phyloP scores from a whole-genome alignment of 164 flowering plant genomes.

The Vitis riparia region DNA sequence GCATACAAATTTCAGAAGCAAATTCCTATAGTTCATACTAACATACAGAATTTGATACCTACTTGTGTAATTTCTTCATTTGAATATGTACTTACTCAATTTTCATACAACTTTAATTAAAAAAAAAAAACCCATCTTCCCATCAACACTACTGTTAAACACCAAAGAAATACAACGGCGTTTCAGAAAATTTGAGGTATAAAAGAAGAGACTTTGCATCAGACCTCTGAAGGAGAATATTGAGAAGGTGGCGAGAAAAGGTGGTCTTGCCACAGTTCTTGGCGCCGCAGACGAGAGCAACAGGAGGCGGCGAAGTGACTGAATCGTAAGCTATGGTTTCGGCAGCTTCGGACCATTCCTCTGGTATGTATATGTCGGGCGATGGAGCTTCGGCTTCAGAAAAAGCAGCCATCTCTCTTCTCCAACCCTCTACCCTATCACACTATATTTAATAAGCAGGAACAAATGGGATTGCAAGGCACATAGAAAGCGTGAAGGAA shows the following conservation, averaged over 20 bases:
- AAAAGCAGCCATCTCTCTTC: constrained; percentile 16
- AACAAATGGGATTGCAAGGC: too few species aligned
- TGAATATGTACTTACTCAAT: too few species aligned
- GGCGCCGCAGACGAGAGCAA: constrained; percentile 74
- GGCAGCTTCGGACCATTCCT: constrained; percentile 69
- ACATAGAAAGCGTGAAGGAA: too few species aligned
- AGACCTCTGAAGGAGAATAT: constrained; percentile 63
- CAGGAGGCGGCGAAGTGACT: constrained; percentile 47
- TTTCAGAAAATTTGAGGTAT: not conserved
- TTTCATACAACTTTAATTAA: too few species aligned
- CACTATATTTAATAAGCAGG: too few species aligned
- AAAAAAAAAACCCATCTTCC: too few species aligned
- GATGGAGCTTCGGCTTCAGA: constrained; percentile 22
- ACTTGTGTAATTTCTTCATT: too few species aligned
- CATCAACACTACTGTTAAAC: too few species aligned
- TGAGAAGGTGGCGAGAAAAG: constrained; percentile 81
- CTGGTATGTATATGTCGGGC: constrained; percentile 48
- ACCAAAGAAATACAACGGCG: not conserved
- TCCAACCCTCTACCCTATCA: not conserved
- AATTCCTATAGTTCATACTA: too few species aligned
- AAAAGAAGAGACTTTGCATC: not conserved
- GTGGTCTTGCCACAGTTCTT: constrained; percentile 87
- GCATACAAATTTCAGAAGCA: not conserved
- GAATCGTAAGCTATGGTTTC: constrained; percentile 48
- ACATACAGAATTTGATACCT: too few species aligned